phyloP scores from a whole-genome alignment of 805 yeast species.

The Sugiyamaella mastotermitis region DNA sequence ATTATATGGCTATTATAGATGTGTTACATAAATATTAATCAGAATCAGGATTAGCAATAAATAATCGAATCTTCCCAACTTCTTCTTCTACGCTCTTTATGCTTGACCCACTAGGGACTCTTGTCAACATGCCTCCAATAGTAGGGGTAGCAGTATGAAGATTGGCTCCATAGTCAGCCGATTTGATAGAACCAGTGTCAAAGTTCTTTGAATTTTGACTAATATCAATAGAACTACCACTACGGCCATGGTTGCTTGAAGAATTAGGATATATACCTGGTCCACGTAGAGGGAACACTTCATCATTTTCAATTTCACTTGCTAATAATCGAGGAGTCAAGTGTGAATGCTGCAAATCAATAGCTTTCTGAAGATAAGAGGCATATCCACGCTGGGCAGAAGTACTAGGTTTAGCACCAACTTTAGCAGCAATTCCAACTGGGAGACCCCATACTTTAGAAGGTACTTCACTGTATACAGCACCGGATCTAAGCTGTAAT shows the following conservation, averaged over 20 bases:
- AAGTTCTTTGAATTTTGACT: background rate
- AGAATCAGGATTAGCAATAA: constrained; percentile 36
- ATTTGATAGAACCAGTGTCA: background rate
- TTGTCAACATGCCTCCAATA: constrained; percentile 6
- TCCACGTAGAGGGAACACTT: background rate
- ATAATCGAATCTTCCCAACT: constrained; percentile 29
- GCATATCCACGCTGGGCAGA: constrained; percentile 10
- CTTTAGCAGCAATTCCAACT: constrained; percentile 21
- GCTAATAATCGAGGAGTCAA: constrained; percentile 60
- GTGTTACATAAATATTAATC: constrained; percentile 11
- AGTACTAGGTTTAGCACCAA: constrained; percentile 2
- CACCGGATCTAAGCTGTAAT: constrained; percentile 24
- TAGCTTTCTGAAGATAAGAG: constrained; percentile 28
- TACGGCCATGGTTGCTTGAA: no score
- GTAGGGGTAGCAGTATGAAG: no score
- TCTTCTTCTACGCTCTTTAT: constrained; percentile 29
- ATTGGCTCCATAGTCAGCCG: background rate
- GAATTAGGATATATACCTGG: background rate
- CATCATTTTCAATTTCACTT: constrained; percentile 54
- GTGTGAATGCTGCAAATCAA: constrained; percentile 34
- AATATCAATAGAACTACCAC: background rate
- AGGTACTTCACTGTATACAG: constrained; percentile 26
- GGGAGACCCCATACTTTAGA: constrained; percentile 27
- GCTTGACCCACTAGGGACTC: constrained; percentile 19
- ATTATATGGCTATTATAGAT: background rate